Evolutionary conservation across 2,329 filamentous ascomycete species (phyloP).

Genomic region (Tolypocladium guangdongense): DNA sequence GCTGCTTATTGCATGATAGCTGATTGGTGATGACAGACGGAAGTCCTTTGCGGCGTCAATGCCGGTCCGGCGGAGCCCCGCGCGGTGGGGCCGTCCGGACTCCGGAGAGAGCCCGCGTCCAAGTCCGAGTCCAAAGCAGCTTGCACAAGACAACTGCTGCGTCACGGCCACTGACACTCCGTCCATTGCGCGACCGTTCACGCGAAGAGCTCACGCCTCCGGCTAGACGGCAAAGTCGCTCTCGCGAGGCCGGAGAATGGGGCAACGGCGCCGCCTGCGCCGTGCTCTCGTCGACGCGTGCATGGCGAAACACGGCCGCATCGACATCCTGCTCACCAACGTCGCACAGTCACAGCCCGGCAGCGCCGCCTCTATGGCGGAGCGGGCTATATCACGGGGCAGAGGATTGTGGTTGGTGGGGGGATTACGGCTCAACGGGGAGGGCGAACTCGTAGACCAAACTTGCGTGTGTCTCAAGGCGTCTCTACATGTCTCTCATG

Average conservation of each 20-base stretch:
- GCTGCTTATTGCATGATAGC: neutral
- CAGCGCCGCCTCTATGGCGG: slow-evolving; percentile 34
- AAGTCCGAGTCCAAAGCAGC: too few relatives aligned
- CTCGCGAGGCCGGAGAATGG: slow-evolving; percentile 29
- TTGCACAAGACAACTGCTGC: neutral
- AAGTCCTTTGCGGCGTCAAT: neutral
- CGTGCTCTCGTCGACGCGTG: slow-evolving; percentile 40
- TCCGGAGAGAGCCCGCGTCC: neutral
- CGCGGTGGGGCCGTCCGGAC: neutral
- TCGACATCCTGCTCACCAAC: slow-evolving; percentile 51
- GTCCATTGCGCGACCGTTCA: neutral
- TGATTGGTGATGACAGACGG: neutral
- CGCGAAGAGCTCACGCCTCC: slow-evolving; percentile 7
- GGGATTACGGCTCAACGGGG: slow-evolving; percentile 30
- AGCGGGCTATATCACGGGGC: slow-evolving; percentile 50
- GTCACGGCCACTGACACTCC: neutral
- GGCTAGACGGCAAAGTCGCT: slow-evolving; percentile 30
- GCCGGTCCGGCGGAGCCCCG: neutral
- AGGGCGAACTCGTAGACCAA: neutral
- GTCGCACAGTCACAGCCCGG: slow-evolving; percentile 46
- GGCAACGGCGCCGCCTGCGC: slow-evolving; percentile 40
- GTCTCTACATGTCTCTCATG: neutral
- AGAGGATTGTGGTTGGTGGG: slow-evolving; percentile 38
- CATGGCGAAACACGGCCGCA: slow-evolving; percentile 37
- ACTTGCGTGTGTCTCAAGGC: neutral